Evolutionary conservation across 2,329 filamentous ascomycete species (phyloP).

Genomic region (Hymenoscyphus scutula): DNA sequence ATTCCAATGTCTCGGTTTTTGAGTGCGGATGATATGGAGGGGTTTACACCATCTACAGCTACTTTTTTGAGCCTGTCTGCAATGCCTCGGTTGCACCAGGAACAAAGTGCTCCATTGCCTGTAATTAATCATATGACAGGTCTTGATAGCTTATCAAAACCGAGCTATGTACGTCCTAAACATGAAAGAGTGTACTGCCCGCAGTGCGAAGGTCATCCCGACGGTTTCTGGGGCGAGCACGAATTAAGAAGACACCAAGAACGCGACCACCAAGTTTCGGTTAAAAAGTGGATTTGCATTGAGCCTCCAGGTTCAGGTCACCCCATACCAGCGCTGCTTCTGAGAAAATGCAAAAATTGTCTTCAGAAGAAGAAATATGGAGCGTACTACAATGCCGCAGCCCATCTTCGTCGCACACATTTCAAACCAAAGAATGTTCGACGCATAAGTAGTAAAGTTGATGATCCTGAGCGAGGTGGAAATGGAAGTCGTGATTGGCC

Average conservation of each 20-base stretch:
- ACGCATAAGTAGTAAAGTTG: too few species aligned
- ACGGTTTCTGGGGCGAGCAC: slow-evolving; percentile 88
- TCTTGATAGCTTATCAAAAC: too few species aligned
- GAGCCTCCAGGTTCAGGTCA: slow-evolving; percentile 48
- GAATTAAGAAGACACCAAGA: slow-evolving; percentile 70
- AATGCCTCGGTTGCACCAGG: too few species aligned
- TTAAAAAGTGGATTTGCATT: slow-evolving; percentile 58
- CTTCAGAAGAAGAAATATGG: slow-evolving; percentile 83
- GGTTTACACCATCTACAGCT: too few species aligned
- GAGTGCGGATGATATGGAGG: too few species aligned
- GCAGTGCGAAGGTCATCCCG: slow-evolving; percentile 76
- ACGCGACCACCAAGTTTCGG: slow-evolving; percentile 61
- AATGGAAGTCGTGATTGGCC: too few species aligned
- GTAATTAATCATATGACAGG: too few species aligned
- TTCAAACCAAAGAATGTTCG: slow-evolving; percentile 72
- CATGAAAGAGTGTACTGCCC: slow-evolving; percentile 50
- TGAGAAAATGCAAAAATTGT: slow-evolving; percentile 69
- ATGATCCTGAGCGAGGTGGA: slow-evolving; percentile 50
- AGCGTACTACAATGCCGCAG: slow-evolving; percentile 87
- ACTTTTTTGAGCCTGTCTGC: too few species aligned
- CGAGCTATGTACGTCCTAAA: slow-evolving; percentile 38
- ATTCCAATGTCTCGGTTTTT: too few species aligned
- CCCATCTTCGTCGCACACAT: slow-evolving; percentile 79
- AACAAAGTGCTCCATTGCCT: too few species aligned
- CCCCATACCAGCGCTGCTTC: slow-evolving; percentile 58